Base-by-base conservation (phyloP, 192 early-diverging fungal genomes). In the Coemansia sp. region DNA sequence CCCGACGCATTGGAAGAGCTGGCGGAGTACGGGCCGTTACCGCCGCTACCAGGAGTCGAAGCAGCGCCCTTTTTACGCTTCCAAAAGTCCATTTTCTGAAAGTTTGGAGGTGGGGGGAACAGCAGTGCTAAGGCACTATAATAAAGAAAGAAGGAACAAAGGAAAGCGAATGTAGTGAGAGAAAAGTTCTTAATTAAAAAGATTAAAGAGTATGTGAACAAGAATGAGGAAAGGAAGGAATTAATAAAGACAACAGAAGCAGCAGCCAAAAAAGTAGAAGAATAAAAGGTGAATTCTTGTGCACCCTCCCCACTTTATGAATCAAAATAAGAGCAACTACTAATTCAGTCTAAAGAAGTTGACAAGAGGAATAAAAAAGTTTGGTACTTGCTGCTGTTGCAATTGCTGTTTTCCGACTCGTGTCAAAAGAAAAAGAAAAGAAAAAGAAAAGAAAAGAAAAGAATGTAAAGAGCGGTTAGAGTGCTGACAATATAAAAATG, bases 11-110 rank as follows among this genome's bases (percentile, higher is more conserved):
- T 9, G 2, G n/a, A 53, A 12, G 17, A n/a, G n/a, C 9, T 53
- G 63, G 64, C 61, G 60, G 48, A 6, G 7, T 12, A 17, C 48
- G 48, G 14, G 14, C 58, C 37, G 45, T 22, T 67, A 48, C 64
- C 48, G 45, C 41, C 50, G 65, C 25, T 45, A 22, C 32, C 44
- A 0, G 48, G 39, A 5, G 46, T 38, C 7, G 73, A 66, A 41
- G 72, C 37, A 4, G 71, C 55, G 55, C 74, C 71, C 69, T 82
- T 82, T 68, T 82, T 82, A 62, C 79, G 74, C 70, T 77, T 75
- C 79, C 79, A 82, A 60, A 82, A 82, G 53, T 82, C 79, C 79
- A 82, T 82, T 25, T 44, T 9, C 32, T 0, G 22, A 54, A 25
- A 22, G 25, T 4, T n/a, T 12, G n/a, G 14, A 17, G 14, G 48